phyloP scores from a whole-genome alignment of 2,329 filamentous ascomycete genomes.

The Ophiocordyceps australis region DNA sequence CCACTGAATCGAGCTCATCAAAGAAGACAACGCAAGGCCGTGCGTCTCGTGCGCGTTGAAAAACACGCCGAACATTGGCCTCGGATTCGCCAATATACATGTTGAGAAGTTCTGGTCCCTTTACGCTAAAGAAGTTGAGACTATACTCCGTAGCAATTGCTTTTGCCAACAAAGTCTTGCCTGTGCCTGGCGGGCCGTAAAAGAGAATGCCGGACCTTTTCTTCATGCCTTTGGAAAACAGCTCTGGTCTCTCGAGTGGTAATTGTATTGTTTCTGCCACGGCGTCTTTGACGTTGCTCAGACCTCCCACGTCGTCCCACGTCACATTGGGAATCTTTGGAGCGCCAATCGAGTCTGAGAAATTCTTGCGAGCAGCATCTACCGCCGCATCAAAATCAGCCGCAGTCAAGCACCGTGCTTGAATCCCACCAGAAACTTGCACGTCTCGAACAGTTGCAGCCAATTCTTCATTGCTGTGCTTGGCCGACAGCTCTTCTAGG shows the following conservation, averaged over 20 bases:
- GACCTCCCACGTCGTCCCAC: conserved; percentile 89
- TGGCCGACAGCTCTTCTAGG: conserved; percentile 50
- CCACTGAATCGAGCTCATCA: conserved; percentile 82
- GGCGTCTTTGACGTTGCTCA: conserved; percentile 91
- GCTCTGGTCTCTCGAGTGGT: conserved; percentile 74
- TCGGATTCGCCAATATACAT: conserved; percentile 96
- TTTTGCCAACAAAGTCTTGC: conserved; percentile 84
- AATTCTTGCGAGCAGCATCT: conserved; percentile 91
- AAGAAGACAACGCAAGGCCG: conserved; percentile 86
- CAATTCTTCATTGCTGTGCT: conserved; percentile 16
- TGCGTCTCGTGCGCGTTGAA: conserved; percentile 72
- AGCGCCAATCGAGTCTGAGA: conserved; percentile 90
- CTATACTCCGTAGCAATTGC: conserved; percentile 89
- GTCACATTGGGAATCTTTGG: conserved; percentile 95
- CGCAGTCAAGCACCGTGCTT: conserved; percentile 61
- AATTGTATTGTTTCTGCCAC: conserved; percentile 93
- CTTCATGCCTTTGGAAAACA: conserved; percentile 96
- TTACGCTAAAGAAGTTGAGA: conserved; percentile 87
- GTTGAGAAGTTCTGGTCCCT: conserved; percentile 79
- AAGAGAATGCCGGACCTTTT: conserved; percentile 89
- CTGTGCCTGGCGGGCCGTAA: conserved; percentile 79
- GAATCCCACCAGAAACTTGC: conserved; percentile 69
- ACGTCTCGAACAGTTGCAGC: conserved; percentile 59
- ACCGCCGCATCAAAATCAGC: conserved; percentile 84
- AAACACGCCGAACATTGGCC: conserved; percentile 77